Base-by-base conservation (phyloP, 2,329 filamentous ascomycete species). In the Metarhizium album region DNA sequence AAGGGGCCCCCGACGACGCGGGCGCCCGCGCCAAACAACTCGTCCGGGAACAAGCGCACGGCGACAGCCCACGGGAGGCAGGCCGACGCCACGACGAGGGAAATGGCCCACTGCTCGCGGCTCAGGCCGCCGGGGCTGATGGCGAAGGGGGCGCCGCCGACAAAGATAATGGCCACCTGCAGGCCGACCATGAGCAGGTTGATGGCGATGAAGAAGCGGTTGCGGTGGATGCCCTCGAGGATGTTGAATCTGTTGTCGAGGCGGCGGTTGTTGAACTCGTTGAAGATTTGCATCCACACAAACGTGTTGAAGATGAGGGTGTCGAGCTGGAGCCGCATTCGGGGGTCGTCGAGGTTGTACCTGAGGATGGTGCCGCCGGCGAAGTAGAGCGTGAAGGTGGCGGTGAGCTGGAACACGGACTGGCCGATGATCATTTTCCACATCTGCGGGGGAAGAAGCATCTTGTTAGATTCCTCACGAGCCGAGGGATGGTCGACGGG, bases 201-300 rank as follows among this genome's bases (percentile, higher is more conserved):
- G 67, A 95, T 94, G 24, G 73, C 73, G 29, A 90, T 76, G 71
- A 95, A 95, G 74, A 90, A 93, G 62, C 76, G 82, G 64, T 95
- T 95, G 58, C 76, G 78, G 20, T 78, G 76, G 52, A 95, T 80
- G 50, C 86, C 86, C 65, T 94, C 88, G 52, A 95, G 88, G 52
- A 95, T 84, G 65, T 95, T 95, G 71, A 93, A 83, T 51, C 80
- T 81, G 68, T 94, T 95, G 67, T 95, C 90, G 16, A 95, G 78
- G 24, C 33, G 37, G 11, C 13, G 27, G 38, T 42, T 29, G 40
- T 18, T 45, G 31, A 53, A 43, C 75, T 74, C 14, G 83, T 85
- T 85, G 69, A 85, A 86, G 54, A 86, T 83, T 59, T 86, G 82
- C 73, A 86, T 80, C 81, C 82, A 86, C 2, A 86, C 82, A 58